Base-by-base conservation (phyloP, 2,329 filamentous ascomycete genomes). In the Cytospora mali region DNA sequence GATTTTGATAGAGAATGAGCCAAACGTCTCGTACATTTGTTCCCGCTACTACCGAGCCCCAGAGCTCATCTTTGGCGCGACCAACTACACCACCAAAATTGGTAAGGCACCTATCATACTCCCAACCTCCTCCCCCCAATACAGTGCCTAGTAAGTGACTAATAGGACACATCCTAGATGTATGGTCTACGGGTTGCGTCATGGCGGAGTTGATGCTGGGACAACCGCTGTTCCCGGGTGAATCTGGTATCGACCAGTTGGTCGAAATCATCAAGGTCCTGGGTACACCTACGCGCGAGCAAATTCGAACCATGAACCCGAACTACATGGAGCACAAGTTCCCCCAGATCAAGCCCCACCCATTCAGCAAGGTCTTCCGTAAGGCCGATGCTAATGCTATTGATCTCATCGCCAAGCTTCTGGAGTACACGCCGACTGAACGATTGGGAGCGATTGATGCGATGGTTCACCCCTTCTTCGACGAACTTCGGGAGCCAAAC, bases 281-380 rank as follows among this genome's bases (percentile, higher is more conserved):
- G 65, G 95, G 95, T 64, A 99, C 95, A 21, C 95, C 95, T 21
- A 98, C 95, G 39, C 87, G 95, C 68, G 95, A 99, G 76, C 95
- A 99, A 78, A 99, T 99, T 73, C 91, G 95, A 70, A 99, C 95
- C 68, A 99, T 99, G 95, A 99, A 99, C 79, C 95, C 95, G 64
- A 99, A 99, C 79, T 99, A 99, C 79, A 99, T 99, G 95, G 95
- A 99, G 81, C 95, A 99, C 82, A 98, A 98, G 81, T 99, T 99
- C 79, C 95, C 95, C 54, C 95, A 99, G 78, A 99, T 99, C 82
- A 99, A 99, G 83, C 95, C 95, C 63, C 95, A 99, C 74, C 95
- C 95, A 29, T 99, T 99, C 84, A 96, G 91, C 81, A 98, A 98
- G 86, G 95, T 99, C 61, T 98, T 99, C 86, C 89, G 95, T 70